Evolutionary conservation across 371 early-diverging fungal genomes (phyloP).

Genomic region (Syncephalastrum monosporum): DNA sequence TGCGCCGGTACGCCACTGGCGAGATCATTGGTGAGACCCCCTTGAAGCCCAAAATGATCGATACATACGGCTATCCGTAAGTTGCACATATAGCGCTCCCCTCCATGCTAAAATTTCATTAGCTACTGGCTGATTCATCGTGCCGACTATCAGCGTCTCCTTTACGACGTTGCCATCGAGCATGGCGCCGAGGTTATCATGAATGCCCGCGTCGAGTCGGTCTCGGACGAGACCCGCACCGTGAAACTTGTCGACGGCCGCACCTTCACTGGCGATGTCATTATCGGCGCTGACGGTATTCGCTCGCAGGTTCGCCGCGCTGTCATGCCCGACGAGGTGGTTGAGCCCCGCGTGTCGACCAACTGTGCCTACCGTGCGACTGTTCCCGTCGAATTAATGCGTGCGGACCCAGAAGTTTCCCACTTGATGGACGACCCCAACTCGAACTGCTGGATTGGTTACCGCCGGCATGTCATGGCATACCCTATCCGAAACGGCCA

Average conservation of each 20-base stretch:
- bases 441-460: conserved; percentile 33
- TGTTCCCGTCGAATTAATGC: conserved; percentile 20
- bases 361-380: conserved; percentile 36
- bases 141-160: conserved; percentile 22
- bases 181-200: conserved; percentile 20
- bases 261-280: conserved; percentile 18
- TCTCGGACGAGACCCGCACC: conserved; percentile 15
- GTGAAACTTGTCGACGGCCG: conserved; percentile 15
- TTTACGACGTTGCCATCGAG: conserved; percentile 22
- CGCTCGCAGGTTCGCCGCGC: conserved; percentile 24
- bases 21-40: conserved; percentile 24
- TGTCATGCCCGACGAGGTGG: conserved; percentile 24
- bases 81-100: conserved; percentile 2
- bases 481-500: conserved; percentile 29
- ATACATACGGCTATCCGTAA: conserved; percentile 29
- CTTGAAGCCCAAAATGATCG: conserved; percentile 23
- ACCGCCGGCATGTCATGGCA: conserved; percentile 27
- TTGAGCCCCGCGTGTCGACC: conserved; percentile 20
- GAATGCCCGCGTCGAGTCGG: conserved; percentile 17
- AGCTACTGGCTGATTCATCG: conserved; percentile 30
- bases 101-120: neutral
- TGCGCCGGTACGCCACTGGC: conserved; percentile 27
- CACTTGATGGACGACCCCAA: conserved; percentile 28
- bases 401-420: conserved; percentile 23
- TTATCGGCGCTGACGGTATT: conserved; percentile 33